Percentiles rank a stretch among this genome's conserved stretches.
Evolutionary conservation across 2,329 filamentous ascomycete species (phyloP).

Genomic region (Neopestalotiopsis sp.): DNA sequence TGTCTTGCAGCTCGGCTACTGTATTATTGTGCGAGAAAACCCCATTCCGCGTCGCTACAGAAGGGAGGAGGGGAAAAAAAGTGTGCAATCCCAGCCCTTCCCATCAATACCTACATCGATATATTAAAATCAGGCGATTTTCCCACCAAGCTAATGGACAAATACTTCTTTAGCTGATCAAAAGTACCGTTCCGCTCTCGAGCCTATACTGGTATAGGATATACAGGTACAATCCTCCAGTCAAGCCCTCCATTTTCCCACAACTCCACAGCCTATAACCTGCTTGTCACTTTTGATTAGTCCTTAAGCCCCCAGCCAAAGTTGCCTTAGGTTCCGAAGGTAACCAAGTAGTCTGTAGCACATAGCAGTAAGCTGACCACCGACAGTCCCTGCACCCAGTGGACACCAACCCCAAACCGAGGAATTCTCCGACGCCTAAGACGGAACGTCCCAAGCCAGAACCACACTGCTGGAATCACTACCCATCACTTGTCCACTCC

Average conservation of each 20-base stretch:
- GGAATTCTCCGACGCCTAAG: constrained; percentile 10
- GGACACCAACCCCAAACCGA: constrained; percentile 12
- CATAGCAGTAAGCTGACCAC: not conserved
- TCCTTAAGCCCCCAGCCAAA: not conserved
- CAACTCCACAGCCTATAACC: not conserved
- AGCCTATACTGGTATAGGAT: constrained; percentile 1
- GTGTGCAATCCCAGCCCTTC: not conserved
- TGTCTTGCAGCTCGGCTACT: constrained; percentile 10
- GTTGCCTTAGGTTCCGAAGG: not conserved
- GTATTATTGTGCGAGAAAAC: not conserved
- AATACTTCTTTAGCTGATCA: not conserved
- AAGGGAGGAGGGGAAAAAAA: not conserved
- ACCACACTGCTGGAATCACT: constrained; percentile 12
- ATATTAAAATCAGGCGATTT: constrained; percentile 12
- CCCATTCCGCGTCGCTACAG: not conserved
- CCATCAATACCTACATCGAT: not conserved
- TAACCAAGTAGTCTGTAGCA: not conserved
- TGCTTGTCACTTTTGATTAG: not conserved
- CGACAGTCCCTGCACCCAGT: not conserved
- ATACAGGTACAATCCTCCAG: not conserved
- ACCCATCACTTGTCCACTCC: not conserved
- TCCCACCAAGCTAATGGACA: not conserved
- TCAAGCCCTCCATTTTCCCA: not conserved
- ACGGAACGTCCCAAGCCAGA: constrained; percentile 10
- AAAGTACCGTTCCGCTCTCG: constrained; percentile 6